These are phyloP conservation scores for Cladosporium halotolerans DNA, from an alignment of 2,329 filamentous ascomycete species.

Conservation along the genomic window DNA sequence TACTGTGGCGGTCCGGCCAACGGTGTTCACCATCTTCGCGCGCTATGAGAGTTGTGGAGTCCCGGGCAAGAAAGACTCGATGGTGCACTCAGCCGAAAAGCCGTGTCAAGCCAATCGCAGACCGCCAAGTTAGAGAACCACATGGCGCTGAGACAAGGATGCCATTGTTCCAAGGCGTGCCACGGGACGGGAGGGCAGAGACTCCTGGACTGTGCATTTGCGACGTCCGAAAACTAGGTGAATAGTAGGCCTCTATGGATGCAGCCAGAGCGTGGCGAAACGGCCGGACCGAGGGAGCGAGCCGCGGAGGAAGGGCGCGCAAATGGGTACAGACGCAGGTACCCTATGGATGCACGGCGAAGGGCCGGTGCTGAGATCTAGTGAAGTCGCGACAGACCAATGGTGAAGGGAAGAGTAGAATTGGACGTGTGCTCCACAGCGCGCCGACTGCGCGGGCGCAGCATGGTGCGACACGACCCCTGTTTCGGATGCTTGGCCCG, in stretches of 20 bases:
- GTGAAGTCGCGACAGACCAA: conserved; percentile 7
- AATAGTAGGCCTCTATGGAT: conserved; percentile 6
- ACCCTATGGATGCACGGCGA: conserved; percentile 4
- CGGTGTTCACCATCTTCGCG: conserved; percentile 1
- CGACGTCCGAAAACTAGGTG: background rate
- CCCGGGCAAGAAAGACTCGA: background rate
- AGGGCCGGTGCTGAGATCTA: conserved; percentile 10
- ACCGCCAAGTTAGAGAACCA: background rate
- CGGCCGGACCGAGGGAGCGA: background rate
- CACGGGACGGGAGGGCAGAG: background rate
- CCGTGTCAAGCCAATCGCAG: background rate
- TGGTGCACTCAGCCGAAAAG: background rate
- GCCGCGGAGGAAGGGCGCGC: conserved; percentile 5
- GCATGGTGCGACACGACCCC: conserved; percentile 7
- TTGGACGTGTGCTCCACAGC: background rate
- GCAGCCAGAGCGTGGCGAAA: conserved; percentile 6
- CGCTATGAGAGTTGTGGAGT: background rate
- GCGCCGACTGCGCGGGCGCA: background rate
- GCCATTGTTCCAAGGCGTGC: background rate
- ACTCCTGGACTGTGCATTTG: conserved; percentile 2
- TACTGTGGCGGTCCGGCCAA: background rate
- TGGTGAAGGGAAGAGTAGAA: background rate
- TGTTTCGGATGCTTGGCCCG: conserved; percentile 11
- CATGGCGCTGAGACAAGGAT: conserved; percentile 4
- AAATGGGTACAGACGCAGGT: conserved; percentile 7